phyloP scores from a whole-genome alignment of 805 yeast genomes.

The Pichia scutulata region DNA sequence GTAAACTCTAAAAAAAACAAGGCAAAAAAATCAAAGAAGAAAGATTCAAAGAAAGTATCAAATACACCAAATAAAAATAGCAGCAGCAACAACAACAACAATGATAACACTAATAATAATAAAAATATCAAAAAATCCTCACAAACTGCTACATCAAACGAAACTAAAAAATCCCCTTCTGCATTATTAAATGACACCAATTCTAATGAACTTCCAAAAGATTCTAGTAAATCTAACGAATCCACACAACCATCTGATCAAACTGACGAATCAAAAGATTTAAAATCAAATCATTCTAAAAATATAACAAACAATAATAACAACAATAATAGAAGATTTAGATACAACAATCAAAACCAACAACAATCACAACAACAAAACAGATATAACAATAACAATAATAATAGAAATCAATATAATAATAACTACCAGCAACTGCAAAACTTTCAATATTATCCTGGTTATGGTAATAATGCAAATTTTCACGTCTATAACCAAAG shows the following conservation, averaged over 20 bases:
- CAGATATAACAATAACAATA: slow-evolving; percentile 7
- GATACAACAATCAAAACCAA: slow-evolving; percentile 6
- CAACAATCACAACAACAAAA: slow-evolving; percentile 1
- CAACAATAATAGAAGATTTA: not conserved
- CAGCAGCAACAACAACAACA: not conserved
- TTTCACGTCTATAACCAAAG: not conserved
- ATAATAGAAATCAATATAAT: not conserved
- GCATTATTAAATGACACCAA: not conserved
- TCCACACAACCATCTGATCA: not conserved
- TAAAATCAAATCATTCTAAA: slow-evolving; percentile 4
- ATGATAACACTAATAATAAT: not conserved
- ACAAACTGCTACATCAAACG: not conserved
- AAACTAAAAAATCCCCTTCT: not conserved
- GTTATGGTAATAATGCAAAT: not conserved
- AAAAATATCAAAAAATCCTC: not conserved
- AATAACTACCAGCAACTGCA: not conserved
- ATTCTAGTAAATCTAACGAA: not conserved
- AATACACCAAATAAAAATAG: slow-evolving; percentile 2
- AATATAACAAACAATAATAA: slow-evolving; percentile 11
- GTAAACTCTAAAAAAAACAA: not conserved
- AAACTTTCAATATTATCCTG: slow-evolving; percentile 5
- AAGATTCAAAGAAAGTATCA: not conserved
- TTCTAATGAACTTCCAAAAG: not conserved
- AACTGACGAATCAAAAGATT: not conserved
- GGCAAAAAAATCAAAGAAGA: not conserved